Percentiles rank a stretch among this genome's conserved stretches.
Evolutionary conservation across 192 early-diverging fungal species (phyloP).

Genomic region (Phycomyces nitens): DNA sequence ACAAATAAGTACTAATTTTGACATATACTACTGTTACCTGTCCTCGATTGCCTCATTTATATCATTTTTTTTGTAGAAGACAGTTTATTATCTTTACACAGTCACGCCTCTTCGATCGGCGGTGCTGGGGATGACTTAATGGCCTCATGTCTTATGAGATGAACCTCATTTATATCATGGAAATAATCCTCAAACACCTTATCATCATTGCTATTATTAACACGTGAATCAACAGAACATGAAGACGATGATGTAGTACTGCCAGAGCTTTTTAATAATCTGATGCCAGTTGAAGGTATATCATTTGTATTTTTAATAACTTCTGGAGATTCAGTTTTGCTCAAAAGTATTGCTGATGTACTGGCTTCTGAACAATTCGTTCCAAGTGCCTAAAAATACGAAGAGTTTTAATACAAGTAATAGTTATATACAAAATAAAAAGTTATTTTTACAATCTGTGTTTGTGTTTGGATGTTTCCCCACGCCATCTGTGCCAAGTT

Average conservation of each 20-base stretch:
- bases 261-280: neutral
- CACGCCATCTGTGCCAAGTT: constrained; percentile 10
- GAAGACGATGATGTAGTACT: too few species aligned
- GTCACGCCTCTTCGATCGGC: too few species aligned
- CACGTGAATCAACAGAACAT: too few species aligned
- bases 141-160: too few species aligned
- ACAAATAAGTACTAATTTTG: constrained; percentile 16
- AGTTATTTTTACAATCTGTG: constrained; percentile 19
- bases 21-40: constrained; percentile 15
- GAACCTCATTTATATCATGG: neutral
- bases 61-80: neutral
- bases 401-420: constrained; percentile 22
- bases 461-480: constrained; percentile 19
- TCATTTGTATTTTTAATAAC: neutral
- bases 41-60: constrained; percentile 18
- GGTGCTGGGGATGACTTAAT: too few species aligned
- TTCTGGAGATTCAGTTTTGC: constrained; percentile 12
- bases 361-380: constrained; percentile 16
- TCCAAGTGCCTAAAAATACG: constrained; percentile 19
- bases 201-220: neutral
- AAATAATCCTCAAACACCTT: constrained; percentile 7
- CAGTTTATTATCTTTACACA: neutral
- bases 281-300: neutral
- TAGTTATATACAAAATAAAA: constrained; percentile 17
- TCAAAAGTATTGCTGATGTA: constrained; percentile 15